Evolutionary conservation across 306 rosid genomes (phyloP).

Genomic region (Castanea sativa): DNA sequence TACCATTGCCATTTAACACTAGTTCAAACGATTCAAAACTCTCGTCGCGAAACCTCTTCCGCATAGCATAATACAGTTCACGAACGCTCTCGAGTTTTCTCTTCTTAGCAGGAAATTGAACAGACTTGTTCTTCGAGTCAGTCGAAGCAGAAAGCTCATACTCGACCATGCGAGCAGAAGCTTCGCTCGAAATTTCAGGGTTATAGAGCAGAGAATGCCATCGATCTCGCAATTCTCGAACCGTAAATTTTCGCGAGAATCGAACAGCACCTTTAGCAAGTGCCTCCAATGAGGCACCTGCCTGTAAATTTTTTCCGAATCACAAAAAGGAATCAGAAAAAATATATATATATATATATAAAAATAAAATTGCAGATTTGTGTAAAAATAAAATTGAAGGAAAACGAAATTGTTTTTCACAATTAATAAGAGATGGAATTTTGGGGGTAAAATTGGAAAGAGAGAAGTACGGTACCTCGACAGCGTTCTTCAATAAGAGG

Average conservation of each 20-base stretch:
- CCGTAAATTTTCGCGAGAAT: slow-evolving; percentile 62
- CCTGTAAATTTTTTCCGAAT: slow-evolving; percentile 25
- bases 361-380: background rate
- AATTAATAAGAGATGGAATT: too few relatives aligned
- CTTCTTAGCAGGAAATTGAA: slow-evolving; percentile 30
- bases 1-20: slow-evolving; percentile 12
- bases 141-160: slow-evolving; percentile 42
- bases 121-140: slow-evolving; percentile 15
- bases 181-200: slow-evolving; percentile 41
- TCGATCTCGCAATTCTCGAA: slow-evolving; percentile 54
- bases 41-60: slow-evolving; percentile 38
- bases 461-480: slow-evolving; percentile 52
- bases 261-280: slow-evolving; percentile 84
- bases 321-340: background rate
- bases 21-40: slow-evolving; percentile 25
- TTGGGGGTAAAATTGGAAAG: background rate
- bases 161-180: slow-evolving; percentile 47
- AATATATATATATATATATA: too few relatives aligned
- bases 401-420: too few relatives aligned
- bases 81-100: slow-evolving; percentile 46
- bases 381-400: too few relatives aligned
- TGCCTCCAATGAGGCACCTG: slow-evolving; percentile 83
- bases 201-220: slow-evolving; percentile 76
- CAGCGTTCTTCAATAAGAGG: slow-evolving; percentile 64
- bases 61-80: slow-evolving; percentile 38